Base-by-base conservation (phyloP, 139 green algal species). In the Tetradesmus lagerheimii region DNA sequence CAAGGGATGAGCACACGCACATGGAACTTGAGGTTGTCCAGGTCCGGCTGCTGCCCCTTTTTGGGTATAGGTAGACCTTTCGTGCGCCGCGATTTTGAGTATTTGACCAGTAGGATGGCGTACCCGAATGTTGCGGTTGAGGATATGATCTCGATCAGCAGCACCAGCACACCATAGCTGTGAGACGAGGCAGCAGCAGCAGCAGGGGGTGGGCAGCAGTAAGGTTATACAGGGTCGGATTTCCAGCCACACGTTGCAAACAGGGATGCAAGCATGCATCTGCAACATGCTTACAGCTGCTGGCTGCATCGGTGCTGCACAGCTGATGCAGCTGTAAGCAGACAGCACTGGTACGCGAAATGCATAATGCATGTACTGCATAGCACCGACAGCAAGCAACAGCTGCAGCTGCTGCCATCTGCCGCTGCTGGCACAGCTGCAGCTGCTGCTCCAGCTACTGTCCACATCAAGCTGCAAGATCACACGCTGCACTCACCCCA, bases 1-100 rank as follows among this genome's bases (percentile, higher is more conserved):
- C 93, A 95, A 3, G 93, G 93, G 11, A 95, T 85, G 43, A 95
- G 86, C 43, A 94, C 93, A 35, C 89, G 89, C 29, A 94, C 90
- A 31, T 89, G 64, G 89, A 91, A 93, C 25, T 76, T 86, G 41
- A 91, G 80, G 88, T 91, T 91, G 66, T 91, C 88, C 64, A 91
- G 80, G 88, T 91, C 88, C 16, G 88, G 88, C 80, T 91, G 88
- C 80, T 88, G 66, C 23, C 88, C 88, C 67, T 91, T 91, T 35
- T 91, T 91, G 80, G 88, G 76, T 83, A 91, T 91, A 23, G 88
- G 88, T 31, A 91, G 41, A 78, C 88, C 88, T 23, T 91, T 91
- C 20, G 88, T 91, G 5, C 88, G 88, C 64, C 88, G 88, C 45
- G 88, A 91, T 77, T 91, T 91, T 1, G 80, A 88, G 80, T 91